A percentile compares a stretch with the other conserved stretches of the same genome.
Conservation (phyloP, 331 rosid genomes). For the Pyracantha coccinea region DNA sequence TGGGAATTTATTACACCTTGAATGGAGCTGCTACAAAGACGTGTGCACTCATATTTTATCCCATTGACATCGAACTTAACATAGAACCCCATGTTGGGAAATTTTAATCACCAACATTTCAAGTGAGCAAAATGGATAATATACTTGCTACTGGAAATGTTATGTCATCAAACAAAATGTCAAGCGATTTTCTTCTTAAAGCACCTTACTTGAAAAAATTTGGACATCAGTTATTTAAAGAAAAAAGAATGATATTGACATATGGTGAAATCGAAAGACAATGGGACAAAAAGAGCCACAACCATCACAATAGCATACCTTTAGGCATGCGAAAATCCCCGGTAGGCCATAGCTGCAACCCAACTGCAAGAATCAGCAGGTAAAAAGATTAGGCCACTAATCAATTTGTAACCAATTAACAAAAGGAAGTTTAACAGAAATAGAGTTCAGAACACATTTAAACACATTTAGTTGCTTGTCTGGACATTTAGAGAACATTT, state of each 20-base stretch:
- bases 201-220: not conserved
- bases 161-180: not conserved
- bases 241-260: not conserved
- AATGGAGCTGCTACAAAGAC: not conserved
- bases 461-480: no score
- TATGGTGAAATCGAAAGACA: not conserved
- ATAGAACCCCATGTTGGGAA: not conserved
- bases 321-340: conserved; percentile 84
- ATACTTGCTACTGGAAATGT: not conserved
- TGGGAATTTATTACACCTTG: not conserved
- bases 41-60: not conserved
- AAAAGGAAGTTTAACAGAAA: not conserved
- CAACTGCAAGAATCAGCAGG: conserved; percentile 41
- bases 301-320: no score
- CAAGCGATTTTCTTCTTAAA: not conserved
- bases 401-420: not conserved
- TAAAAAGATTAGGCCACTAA: conserved; percentile 1
- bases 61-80: not conserved
- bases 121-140: not conserved
- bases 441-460: not conserved
- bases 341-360: conserved; percentile 79
- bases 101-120: not conserved
- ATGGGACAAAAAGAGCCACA: no score
- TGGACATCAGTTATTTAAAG: not conserved
- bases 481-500: not conserved